Base-by-base conservation (phyloP, 1,139 yeast genomes). In the Taiozyma sp. region DNA sequence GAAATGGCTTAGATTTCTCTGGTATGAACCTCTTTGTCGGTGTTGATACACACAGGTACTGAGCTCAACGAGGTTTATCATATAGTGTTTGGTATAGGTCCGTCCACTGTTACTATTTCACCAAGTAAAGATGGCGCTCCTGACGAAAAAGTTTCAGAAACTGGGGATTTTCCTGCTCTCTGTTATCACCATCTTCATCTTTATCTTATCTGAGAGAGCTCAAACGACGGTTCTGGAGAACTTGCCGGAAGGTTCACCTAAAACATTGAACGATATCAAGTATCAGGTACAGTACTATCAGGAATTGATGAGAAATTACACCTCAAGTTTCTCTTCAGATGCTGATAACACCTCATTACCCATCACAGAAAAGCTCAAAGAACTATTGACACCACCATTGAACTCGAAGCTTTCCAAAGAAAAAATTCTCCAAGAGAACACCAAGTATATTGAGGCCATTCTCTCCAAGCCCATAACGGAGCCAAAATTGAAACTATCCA, bases 281-380 rank as follows among this genome's bases (percentile, higher is more conserved):
- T 41, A 46, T 13, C 51, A 48, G 13, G 46, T 50, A 2, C 39
- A 24, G 8, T 53, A 50, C 16, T 55, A 55, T 27, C 57, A 55
- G 16, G 46, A 46, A 4, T 32, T 54, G 38, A 52, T 58, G 57
- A 55, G 49, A 40, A 58, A 57, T 46, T 60, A 58, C 43, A 56
- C 61, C 4, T 45, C 52, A 4, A 51, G 60, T 2, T 51, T 59
- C 46, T 56, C 56, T 29, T 48, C 45, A 8, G 61, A 50, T 16
- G 43, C 49, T 12, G 28, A 50, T 2, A 38, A 19, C 12, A 46
- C 47, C 22, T 10, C 48, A 13, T 48, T 47, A 4, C 28, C 44
- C 29, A 12, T 27, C 23, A 10, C 22, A 40, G 22, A 34, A n/a
- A 28, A 39, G 42, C 8, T 47, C 44, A n/a, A 47, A 42, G 27